phyloP scores from a whole-genome alignment of 306 rosid genomes.

The Glycine latifolia region DNA sequence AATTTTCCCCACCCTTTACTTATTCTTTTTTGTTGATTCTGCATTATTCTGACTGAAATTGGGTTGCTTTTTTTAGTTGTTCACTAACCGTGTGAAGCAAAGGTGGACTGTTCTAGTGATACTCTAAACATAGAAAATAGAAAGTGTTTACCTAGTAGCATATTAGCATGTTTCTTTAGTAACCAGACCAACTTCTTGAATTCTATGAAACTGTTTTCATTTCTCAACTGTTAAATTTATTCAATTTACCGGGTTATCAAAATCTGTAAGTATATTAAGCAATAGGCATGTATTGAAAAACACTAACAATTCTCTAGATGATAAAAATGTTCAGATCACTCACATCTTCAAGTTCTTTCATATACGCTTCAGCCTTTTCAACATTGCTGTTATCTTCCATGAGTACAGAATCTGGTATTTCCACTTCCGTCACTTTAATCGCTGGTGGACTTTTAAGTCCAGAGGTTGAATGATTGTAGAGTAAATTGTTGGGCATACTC shows the following conservation, averaged over 20 bases:
- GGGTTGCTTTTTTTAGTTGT: neutral
- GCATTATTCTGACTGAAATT: neutral
- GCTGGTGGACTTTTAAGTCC: slow-evolving; percentile 53
- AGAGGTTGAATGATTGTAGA: slow-evolving; percentile 42
- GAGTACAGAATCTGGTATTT: slow-evolving; percentile 52
- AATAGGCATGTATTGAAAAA: too few species aligned
- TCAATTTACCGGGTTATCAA: too few species aligned
- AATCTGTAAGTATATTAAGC: too few species aligned
- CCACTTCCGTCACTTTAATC: slow-evolving; percentile 61
- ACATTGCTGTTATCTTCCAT: slow-evolving; percentile 73
- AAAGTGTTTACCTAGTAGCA: neutral
- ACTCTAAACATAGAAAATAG: neutral
- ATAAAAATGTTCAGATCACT: slow-evolving; percentile 51
- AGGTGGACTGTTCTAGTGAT: neutral
- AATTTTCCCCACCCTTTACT: neutral
- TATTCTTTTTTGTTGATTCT: neutral
- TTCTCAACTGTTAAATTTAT: too few species aligned
- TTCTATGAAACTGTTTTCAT: neutral
- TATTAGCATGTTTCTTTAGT: neutral
- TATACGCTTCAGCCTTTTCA: slow-evolving; percentile 82
- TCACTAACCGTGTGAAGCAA: neutral
- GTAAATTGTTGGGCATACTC: slow-evolving; percentile 46
- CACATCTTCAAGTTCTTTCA: slow-evolving; percentile 89
- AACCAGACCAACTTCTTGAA: neutral
- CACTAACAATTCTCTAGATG: slow-evolving; percentile 31